These are phyloP conservation scores for Myotisia sp. DNA, from an alignment of 2,329 filamentous ascomycete species.

Conservation along the genomic window DNA sequence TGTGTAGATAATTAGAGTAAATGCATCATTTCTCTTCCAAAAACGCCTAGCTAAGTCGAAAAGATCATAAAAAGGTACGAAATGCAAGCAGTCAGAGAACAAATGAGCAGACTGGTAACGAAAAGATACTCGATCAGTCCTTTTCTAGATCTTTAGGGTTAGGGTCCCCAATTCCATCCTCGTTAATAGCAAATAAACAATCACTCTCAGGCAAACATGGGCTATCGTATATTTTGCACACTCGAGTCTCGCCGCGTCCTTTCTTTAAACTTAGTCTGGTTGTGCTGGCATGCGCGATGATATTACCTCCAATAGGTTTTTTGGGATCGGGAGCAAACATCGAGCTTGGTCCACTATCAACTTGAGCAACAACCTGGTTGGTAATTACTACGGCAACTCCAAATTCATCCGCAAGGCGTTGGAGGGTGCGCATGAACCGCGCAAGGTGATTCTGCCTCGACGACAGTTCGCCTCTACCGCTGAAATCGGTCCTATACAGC, in stretches of 20 bases:
- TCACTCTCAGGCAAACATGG: conserved; percentile 94
- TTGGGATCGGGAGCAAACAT: conserved; percentile 99
- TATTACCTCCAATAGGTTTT: conserved; percentile 97
- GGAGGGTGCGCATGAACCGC: conserved; percentile 36
- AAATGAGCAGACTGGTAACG: too few relatives aligned
- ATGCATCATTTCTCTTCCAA: too few relatives aligned
- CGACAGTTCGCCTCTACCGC: conserved; percentile 92
- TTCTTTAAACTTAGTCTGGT: conserved; percentile 92
- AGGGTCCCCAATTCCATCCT: conserved; percentile 92
- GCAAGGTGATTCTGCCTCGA: conserved; percentile 55
- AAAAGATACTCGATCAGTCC: conserved; percentile 30
- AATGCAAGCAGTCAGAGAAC: too few relatives aligned
- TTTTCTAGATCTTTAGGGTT: conserved; percentile 92
- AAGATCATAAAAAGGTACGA: neutral
- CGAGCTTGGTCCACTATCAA: conserved; percentile 84
- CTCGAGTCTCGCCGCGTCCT: conserved; percentile 82
- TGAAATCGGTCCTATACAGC: conserved; percentile 90
- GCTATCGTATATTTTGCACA: conserved; percentile 98
- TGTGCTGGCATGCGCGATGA: conserved; percentile 94
- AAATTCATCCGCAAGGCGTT: conserved; percentile 53
- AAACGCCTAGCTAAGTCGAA: conserved; percentile 6
- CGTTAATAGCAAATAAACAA: conserved; percentile 89
- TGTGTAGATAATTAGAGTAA: too few relatives aligned
- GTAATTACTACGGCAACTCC: conserved; percentile 97
- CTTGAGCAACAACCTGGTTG: conserved; percentile 96